Evolutionary conservation across 2,329 filamentous ascomycete genomes (phyloP), one percentile per base, ranked within the genome.

Genomic region (Talaromyces amestolkiae): DNA sequence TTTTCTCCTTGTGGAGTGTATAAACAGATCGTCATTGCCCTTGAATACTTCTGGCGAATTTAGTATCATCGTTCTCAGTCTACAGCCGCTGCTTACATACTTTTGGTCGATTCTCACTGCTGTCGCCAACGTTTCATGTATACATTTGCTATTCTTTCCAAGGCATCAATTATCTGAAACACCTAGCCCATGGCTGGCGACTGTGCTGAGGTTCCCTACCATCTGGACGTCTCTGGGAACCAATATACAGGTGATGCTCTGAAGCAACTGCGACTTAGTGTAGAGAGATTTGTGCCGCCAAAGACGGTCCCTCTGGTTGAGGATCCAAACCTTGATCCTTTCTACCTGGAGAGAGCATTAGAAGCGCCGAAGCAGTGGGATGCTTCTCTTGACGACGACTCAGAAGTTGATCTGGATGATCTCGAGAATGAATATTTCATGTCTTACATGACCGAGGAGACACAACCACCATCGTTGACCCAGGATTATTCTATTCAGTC

Each of bases 161-260:
- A 54, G 15, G 7, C 56, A 56, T 61, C 24, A 61, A 47, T 31
- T 27, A 31, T 35, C 19, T 61, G 43, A 47, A 67, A 70, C 73
- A 65, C 70, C 70, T 67, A 76, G 73, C 73, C 73, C 75, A 78
- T 78, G 76, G 76, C 75, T 76, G 70, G 70, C 73, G 72, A 73
- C 72, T 73, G 72, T 66, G 60, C 69, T 68, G 69, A 72, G 66
- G 69, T 72, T 70, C 71, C 75, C 65, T 72, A 75, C 70, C 74
- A 58, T 35, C 69, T 75, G 68, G 73, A 74, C 70, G 73, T 71
- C 69, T 70, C 73, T 65, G 70, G 71, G 59, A 70, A 71, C 66
- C 71, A 72, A 65, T 70, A 70, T 51, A 77, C 75, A 59, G 70
- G 70, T 31, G 33, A 61, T 72, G 75, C 75, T 27, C 72, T 75